Evolutionary conservation across 73 alveolate species (phyloP).

Genomic region (Paraurostyla sp.): DNA sequence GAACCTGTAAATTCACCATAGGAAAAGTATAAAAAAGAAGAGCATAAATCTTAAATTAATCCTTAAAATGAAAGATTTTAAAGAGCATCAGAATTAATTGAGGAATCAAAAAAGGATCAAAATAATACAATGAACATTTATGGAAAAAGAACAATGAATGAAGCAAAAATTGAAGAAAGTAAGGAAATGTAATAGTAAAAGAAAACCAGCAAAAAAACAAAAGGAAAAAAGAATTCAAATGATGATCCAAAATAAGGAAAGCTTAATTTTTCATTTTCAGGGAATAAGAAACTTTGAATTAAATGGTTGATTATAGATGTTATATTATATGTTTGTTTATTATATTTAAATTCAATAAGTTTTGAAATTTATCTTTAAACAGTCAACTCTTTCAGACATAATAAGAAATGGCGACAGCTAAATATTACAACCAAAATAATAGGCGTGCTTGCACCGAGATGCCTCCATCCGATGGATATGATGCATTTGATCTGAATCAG

Average conservation of each 20-base stretch:
- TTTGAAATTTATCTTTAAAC: conserved; percentile 33
- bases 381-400: background rate
- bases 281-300: background rate
- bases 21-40: background rate
- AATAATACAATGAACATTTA: background rate
- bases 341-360: background rate
- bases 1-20: background rate
- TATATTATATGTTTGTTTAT: background rate
- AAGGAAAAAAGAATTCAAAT: background rate
- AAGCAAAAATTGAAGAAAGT: background rate
- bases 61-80: background rate
- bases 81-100: too few species aligned
- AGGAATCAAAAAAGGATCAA: background rate
- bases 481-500: conserved; percentile 6
- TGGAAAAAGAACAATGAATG: background rate
- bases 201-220: conserved; percentile 5
- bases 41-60: background rate
- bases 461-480: background rate
- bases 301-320: background rate
- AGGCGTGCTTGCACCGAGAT: conserved; percentile 35
- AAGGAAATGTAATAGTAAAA: background rate
- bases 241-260: conserved; percentile 20
- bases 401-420: conserved; percentile 34
- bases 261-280: background rate
- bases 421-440: background rate